phyloP scores from a whole-genome alignment of 2,329 filamentous ascomycete species.

The Calonectria hawksworthii region DNA sequence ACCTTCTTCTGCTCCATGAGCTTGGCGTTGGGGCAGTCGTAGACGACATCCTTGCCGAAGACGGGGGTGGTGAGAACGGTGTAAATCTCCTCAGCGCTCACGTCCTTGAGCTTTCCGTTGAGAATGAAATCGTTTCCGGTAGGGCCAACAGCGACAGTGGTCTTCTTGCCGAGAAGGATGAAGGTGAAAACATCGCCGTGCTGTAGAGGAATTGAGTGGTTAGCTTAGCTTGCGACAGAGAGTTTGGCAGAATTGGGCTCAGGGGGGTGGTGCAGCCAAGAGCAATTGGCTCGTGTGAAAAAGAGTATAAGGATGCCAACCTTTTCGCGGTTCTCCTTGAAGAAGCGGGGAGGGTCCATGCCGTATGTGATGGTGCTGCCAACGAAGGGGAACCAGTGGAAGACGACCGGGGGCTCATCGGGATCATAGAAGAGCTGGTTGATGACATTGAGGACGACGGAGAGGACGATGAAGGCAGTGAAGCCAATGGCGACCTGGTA shows the following conservation, averaged over 20 bases:
- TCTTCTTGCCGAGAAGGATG: conserved; percentile 88
- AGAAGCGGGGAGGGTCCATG: conserved; percentile 93
- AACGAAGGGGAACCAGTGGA: conserved; percentile 85
- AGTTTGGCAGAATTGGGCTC: not conserved
- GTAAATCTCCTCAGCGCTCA: conserved; percentile 93
- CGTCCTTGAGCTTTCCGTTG: conserved; percentile 90
- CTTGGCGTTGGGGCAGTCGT: conserved; percentile 91
- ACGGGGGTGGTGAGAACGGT: conserved; percentile 79
- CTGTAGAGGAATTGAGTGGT: conserved; percentile 72
- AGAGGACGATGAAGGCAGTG: conserved; percentile 61
- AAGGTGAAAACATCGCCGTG: conserved; percentile 93
- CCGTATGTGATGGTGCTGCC: conserved; percentile 95
- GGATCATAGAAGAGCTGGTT: conserved; percentile 86
- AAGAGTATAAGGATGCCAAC: conserved; percentile 58
- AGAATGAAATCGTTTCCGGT: conserved; percentile 92
- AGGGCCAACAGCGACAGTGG: conserved; percentile 86
- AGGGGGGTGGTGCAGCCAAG: not conserved
- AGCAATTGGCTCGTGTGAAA: not conserved
- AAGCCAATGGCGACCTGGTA: conserved; percentile 63
- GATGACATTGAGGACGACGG: conserved; percentile 83
- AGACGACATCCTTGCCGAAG: conserved; percentile 89
- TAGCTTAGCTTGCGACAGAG: conserved; percentile 21
- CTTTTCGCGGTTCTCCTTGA: conserved; percentile 81
- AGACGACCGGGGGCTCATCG: conserved; percentile 85
- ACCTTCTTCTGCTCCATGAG: conserved; percentile 98